Base-by-base conservation (phyloP, 2,329 filamentous ascomycete genomes). In the Aquanectria penicillioides region DNA sequence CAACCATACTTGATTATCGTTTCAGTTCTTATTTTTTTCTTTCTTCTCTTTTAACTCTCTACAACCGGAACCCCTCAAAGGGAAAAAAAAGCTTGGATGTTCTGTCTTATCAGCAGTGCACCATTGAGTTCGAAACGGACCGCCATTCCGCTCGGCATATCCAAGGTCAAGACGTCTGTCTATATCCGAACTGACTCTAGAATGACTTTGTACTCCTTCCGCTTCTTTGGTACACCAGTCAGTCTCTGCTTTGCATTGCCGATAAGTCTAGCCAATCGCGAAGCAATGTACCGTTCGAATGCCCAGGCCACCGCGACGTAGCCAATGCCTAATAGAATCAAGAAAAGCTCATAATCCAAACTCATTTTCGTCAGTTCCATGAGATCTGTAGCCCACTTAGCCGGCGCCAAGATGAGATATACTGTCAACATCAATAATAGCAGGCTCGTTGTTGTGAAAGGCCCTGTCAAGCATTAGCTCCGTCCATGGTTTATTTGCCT, bases 361-460 rank as follows among this genome's bases (percentile, higher is more conserved):
- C 87, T 88, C 81, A 97, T 89, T 47, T 81, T 82, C 0, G 93
- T 98, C 59, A 99, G 79, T 74, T 98, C 87, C 94, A 99, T 99
- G 38, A 93, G 75, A 17, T 85, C 78, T 56, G 78, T 81, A 11
- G 98, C 75, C 84, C 89, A 90, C 17, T 81, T 76, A 0, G 89
- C 86, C 0, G 94, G 92, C 22, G 85, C 83, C 62, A 94, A 83
- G 23, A 97, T 83, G 89, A 99, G 94, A 74, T 96, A 95, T 2
- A 85, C 75, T 0, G 89, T 89, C 31, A 95, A 80, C 0, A 84
- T 73, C 5, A 95, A 76, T 1, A 92, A 85, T 13, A 89, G 72
- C 9, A 86, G 74, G 59, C 98, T 90, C 0, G 93, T 95, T 6
- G 86, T 80, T 29, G 96, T 86, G 71, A 97, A 97, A 0, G 94